Percentiles rank a stretch among this genome's conserved stretches.
Conservation (phyloP, 225 moss, liverwort and hornwort species). For the Anthoceros angustus region DNA sequence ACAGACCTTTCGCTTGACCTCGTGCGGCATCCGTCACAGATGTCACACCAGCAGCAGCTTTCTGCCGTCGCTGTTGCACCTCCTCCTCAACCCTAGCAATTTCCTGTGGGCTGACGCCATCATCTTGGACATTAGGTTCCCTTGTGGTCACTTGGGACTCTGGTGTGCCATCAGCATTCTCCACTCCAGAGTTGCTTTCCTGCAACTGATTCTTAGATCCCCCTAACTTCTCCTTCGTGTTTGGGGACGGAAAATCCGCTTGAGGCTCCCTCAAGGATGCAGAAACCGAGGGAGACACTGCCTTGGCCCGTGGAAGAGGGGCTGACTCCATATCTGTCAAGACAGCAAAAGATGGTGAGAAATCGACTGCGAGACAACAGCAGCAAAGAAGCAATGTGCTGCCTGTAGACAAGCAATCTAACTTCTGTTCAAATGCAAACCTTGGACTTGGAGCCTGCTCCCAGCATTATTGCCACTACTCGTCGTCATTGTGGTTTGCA, state of each 20-base stretch:
- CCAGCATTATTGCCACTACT: neutral
- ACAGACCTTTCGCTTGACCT: neutral
- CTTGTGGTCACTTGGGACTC: neutral
- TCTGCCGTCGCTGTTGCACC: neutral
- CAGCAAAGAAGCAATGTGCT: neutral
- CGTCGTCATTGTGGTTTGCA: neutral
- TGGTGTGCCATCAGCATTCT: neutral
- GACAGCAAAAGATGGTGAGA: neutral
- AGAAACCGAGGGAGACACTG: neutral
- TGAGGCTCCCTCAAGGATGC: neutral
- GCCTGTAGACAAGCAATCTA: neutral
- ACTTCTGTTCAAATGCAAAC: neutral
- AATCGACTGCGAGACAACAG: neutral
- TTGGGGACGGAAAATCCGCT: neutral
- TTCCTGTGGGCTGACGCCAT: neutral
- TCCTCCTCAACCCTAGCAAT: neutral
- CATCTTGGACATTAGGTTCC: neutral
- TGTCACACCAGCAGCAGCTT: neutral
- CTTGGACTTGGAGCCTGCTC: neutral
- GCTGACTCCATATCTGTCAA: neutral
- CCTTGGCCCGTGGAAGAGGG: neutral
- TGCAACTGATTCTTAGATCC: neutral
- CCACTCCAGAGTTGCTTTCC: neutral
- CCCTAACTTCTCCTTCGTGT: neutral
- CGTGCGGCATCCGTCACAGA: neutral